phyloP scores from a whole-genome alignment of 352 stramenopile species.

The Phytophthora chlamydospora region DNA sequence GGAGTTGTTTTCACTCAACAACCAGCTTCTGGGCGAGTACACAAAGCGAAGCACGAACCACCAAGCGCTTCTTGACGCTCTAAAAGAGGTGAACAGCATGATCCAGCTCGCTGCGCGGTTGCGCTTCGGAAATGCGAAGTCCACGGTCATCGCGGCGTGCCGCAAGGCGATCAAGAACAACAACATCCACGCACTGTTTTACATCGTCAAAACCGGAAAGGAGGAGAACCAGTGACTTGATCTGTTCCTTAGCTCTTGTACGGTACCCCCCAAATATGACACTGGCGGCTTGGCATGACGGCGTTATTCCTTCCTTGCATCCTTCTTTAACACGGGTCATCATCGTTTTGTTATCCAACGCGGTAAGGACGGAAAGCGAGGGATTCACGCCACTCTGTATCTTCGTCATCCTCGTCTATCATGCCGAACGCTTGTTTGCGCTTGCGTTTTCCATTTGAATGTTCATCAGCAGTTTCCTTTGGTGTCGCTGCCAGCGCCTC shows the following conservation, averaged over 20 bases:
- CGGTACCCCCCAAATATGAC: conserved; percentile 2
- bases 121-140: conserved; percentile 87
- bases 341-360: conserved; percentile 13
- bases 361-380: conserved; percentile 34
- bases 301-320: not conserved
- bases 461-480: conserved; percentile 6
- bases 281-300: conserved; percentile 1
- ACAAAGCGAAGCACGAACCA: conserved; percentile 93
- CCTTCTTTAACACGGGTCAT: not conserved
- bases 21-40: conserved; percentile 91
- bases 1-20: conserved; percentile 93
- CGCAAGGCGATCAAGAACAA: conserved; percentile 92
- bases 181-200: conserved; percentile 87
- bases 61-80: conserved; percentile 84
- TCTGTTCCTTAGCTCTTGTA: not conserved
- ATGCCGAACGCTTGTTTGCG: conserved; percentile 36
- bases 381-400: conserved; percentile 39
- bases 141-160: conserved; percentile 80
- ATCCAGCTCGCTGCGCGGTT: conserved; percentile 91
- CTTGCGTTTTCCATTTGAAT: conserved; percentile 33
- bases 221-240: conserved; percentile 70
- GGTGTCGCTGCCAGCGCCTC: conserved; percentile 16
- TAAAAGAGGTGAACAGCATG: conserved; percentile 94
- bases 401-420: conserved; percentile 38
- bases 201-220: conserved; percentile 87